Conservation (phyloP, 805 yeast species). For the Teunomyces funiuensis region DNA sequence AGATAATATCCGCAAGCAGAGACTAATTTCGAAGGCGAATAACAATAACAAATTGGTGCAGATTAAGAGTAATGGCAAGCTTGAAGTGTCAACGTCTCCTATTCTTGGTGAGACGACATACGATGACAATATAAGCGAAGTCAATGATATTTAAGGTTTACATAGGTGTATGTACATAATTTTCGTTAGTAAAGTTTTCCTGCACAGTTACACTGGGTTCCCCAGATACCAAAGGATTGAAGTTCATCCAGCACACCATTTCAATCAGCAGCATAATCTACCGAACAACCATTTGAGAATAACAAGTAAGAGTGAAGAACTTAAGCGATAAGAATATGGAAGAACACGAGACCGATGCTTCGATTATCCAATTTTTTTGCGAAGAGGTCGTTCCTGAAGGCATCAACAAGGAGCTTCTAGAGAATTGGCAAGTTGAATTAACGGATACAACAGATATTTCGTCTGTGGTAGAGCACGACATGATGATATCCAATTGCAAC, state of each 20-base stretch:
- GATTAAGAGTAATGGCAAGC: conserved; percentile 22
- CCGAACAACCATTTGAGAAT: not conserved
- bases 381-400: conserved; percentile 21
- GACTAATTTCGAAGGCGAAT: conserved; percentile 24
- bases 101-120: conserved; percentile 1
- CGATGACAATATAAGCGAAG: conserved; percentile 5
- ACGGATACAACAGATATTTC: conserved; percentile 16
- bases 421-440: conserved; percentile 39
- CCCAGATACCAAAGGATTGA: not conserved
- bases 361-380: conserved; percentile 23
- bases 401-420: conserved; percentile 28
- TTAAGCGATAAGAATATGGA: not conserved
- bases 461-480: conserved; percentile 24
- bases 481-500: conserved; percentile 14
- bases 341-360: not conserved
- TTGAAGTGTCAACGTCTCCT: conserved; percentile 23
- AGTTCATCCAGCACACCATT: not conserved
- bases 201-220: not conserved
- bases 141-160: conserved; percentile 8
- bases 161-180: not conserved
- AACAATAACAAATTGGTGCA: conserved; percentile 23
- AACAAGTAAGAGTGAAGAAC: not conserved
- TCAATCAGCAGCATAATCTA: not conserved
- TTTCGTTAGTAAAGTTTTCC: not conserved
- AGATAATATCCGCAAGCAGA: conserved; percentile 24